Conservation (phyloP, 2,329 filamentous ascomycete species). For the Monosporascus cannonballus region DNA sequence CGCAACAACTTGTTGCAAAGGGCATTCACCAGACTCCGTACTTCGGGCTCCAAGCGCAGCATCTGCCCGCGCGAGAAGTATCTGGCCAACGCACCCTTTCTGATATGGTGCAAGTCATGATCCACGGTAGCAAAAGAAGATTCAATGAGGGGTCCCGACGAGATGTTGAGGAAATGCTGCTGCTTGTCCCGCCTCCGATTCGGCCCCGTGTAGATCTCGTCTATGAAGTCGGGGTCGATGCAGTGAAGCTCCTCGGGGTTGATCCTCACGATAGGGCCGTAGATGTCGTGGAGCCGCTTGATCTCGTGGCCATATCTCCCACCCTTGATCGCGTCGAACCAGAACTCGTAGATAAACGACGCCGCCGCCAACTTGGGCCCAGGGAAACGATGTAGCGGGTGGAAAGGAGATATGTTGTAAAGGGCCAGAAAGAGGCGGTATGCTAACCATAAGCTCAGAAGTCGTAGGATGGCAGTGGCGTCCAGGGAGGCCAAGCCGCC, state of each 20-base stretch:
- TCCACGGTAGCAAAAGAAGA: slow-evolving; percentile 8
- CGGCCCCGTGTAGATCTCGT: slow-evolving; percentile 31
- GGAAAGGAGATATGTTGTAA: slow-evolving; percentile 17
- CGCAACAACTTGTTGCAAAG: slow-evolving; percentile 23
- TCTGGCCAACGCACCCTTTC: slow-evolving; percentile 14
- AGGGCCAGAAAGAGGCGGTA: slow-evolving; percentile 10
- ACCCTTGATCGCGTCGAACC: slow-evolving; percentile 1
- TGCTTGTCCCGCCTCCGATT: slow-evolving; percentile 25
- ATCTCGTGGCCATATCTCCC: slow-evolving; percentile 3
- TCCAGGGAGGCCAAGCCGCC: background rate
- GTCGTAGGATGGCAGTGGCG: background rate
- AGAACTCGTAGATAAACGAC: slow-evolving; percentile 1
- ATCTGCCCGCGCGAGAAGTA: slow-evolving; percentile 26
- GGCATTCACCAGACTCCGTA: slow-evolving; percentile 9
- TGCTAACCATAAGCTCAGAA: slow-evolving; percentile 4
- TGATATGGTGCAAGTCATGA: slow-evolving; percentile 21
- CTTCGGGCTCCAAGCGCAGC: slow-evolving; percentile 19
- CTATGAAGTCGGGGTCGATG: slow-evolving; percentile 25
- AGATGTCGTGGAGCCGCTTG: background rate
- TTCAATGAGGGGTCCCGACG: slow-evolving; percentile 10
- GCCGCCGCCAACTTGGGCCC: slow-evolving; percentile 14
- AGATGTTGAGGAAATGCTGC: background rate
- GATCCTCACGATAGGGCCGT: slow-evolving; percentile 11
- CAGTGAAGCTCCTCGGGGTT: slow-evolving; percentile 17
- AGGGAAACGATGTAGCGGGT: slow-evolving; percentile 14